These are phyloP conservation scores for Thraustotheca clavata DNA, from an alignment of 352 stramenopile species.

Conservation along the genomic window DNA sequence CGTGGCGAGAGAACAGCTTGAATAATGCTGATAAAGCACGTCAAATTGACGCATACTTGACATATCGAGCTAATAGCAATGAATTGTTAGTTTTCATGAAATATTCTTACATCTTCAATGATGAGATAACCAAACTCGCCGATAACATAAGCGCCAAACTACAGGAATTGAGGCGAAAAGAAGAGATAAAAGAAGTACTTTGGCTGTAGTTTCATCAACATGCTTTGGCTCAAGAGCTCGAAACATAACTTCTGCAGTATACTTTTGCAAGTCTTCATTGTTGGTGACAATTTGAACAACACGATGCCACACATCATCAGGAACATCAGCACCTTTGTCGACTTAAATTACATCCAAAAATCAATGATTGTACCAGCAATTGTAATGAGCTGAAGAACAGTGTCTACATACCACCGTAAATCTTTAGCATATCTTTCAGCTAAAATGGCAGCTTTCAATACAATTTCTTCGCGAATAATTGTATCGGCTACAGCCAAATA, in stretches of 20 bases:
- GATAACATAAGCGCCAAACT: conserved; percentile 92
- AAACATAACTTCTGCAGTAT: conserved; percentile 93
- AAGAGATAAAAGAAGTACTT: conserved; percentile 32
- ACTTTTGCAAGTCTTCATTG: conserved; percentile 93
- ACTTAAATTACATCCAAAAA: conserved; percentile 27
- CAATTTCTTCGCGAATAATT: conserved; percentile 92
- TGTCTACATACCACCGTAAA: conserved; percentile 96
- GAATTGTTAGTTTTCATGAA: no score
- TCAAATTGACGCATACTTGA: conserved; percentile 91
- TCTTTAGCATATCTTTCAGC: conserved; percentile 96
- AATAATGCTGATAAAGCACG: conserved; percentile 95
- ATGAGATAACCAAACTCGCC: conserved; percentile 98
- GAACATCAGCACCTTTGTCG: conserved; percentile 78
- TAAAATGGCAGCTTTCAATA: conserved; percentile 98
- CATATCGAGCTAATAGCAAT: conserved; percentile 83
- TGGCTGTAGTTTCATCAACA: conserved; percentile 93
- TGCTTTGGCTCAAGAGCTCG: conserved; percentile 88
- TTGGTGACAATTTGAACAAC: conserved; percentile 99
- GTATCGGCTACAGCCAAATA: conserved; percentile 91
- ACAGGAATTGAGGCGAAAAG: not conserved
- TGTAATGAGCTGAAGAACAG: conserved; percentile 95
- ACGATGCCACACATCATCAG: conserved; percentile 95
- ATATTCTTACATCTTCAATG: conserved; percentile 36
- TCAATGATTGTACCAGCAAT: conserved; percentile 55
- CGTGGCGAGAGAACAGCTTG: conserved; percentile 67